Percentiles rank a stretch among this genome's conserved stretches.
Evolutionary conservation across 192 early-diverging fungal genomes (phyloP).

Genomic region (Coemansia sp.): DNA sequence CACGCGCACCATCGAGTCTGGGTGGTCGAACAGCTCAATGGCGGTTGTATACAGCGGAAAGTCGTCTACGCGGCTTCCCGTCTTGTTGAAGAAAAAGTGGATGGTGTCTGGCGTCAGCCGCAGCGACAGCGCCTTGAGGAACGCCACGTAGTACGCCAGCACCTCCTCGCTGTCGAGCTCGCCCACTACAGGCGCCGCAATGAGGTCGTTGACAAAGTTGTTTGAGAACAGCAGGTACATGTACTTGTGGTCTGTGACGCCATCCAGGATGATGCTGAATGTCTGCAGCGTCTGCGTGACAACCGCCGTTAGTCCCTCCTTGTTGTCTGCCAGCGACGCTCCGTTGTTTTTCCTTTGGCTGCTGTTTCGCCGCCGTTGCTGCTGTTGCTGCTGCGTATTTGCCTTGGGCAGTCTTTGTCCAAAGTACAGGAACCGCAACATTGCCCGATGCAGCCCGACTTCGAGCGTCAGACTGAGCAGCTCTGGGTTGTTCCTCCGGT

Average conservation of each 20-base stretch:
- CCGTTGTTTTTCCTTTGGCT: neutral
- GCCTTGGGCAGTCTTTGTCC: neutral
- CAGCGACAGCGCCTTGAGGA: constrained; percentile 69
- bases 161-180: constrained; percentile 68
- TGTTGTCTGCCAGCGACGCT: neutral
- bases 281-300: constrained; percentile 53
- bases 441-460: constrained; percentile 29
- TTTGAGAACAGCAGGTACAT: constrained; percentile 66
- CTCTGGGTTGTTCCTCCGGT: constrained; percentile 40
- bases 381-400: neutral
- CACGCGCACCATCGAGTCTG: constrained; percentile 71
- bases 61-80: constrained; percentile 14
- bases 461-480: constrained; percentile 40
- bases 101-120: constrained; percentile 63
- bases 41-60: constrained; percentile 69
- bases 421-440: constrained; percentile 29
- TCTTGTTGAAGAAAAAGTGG: constrained; percentile 63
- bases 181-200: constrained; percentile 48
- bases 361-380: neutral
- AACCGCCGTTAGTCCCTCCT: constrained; percentile 19
- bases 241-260: constrained; percentile 36
- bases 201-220: constrained; percentile 73
- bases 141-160: constrained; percentile 65
- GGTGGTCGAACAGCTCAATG: constrained; percentile 63
- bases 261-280: constrained; percentile 55